Conservation (phyloP, 2,329 filamentous ascomycete genomes). For the Pestalotiopsis fici region DNA sequence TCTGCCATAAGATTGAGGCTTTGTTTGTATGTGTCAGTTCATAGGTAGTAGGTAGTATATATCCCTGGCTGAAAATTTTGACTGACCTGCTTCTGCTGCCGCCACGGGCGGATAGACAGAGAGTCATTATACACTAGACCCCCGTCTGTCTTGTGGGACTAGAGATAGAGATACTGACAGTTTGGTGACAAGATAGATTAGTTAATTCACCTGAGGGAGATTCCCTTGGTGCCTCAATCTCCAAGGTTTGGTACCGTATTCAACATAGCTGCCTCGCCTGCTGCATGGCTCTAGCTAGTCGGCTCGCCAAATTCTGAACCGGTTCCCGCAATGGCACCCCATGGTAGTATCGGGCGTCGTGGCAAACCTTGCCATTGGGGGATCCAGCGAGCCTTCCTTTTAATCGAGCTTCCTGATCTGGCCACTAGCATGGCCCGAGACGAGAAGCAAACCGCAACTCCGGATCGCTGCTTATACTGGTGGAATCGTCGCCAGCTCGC, state of each 20-base stretch:
- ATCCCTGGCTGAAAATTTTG: not conserved
- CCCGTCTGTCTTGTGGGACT: not conserved
- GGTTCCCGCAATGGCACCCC: conserved; percentile 2
- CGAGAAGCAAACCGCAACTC: not conserved
- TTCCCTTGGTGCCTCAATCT: conserved; percentile 9
- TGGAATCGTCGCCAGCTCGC: not conserved
- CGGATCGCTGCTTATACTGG: not conserved
- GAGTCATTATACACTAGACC: not conserved
- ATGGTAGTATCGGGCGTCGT: conserved; percentile 7
- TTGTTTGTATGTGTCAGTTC: not conserved
- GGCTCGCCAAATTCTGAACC: conserved; percentile 4
- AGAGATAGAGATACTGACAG: not conserved
- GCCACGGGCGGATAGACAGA: not conserved
- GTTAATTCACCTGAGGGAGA: conserved; percentile 10
- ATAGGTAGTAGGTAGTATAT: not conserved
- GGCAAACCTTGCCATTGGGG: conserved; percentile 6
- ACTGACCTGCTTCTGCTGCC: not conserved
- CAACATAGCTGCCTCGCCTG: not conserved
- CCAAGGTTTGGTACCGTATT: not conserved
- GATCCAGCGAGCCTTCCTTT: not conserved
- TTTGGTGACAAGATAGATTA: not conserved
- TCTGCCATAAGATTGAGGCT: not conserved
- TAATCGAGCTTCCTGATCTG: conserved; percentile 5
- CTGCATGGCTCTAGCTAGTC: not conserved
- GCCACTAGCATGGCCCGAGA: not conserved